Conservation (phyloP, 805 yeast genomes). For the Candida ascalaphidarum region DNA sequence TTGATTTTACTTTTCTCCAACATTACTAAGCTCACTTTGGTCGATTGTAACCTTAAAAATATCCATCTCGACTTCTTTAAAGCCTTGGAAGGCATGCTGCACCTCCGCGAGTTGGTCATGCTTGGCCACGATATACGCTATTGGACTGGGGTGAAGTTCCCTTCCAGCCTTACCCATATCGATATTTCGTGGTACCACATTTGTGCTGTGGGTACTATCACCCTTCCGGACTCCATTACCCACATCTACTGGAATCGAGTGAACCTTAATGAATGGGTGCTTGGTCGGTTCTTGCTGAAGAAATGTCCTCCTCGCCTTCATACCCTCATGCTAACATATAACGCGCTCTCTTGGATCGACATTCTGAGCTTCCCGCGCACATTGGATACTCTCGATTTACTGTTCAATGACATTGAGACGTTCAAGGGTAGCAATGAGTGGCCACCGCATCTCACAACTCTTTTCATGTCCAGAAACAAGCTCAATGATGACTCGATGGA, state of each 20-base stretch:
- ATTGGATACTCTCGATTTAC: slow-evolving; percentile 20
- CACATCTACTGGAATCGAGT: slow-evolving; percentile 25
- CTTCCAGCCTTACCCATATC: slow-evolving; percentile 14
- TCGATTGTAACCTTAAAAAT: slow-evolving; percentile 13
- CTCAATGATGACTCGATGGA: slow-evolving; percentile 10
- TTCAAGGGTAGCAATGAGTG: slow-evolving; percentile 8
- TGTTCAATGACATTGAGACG: slow-evolving; percentile 11
- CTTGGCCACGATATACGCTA: slow-evolving; percentile 22
- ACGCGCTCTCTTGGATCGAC: slow-evolving; percentile 12
- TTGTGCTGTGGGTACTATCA: slow-evolving; percentile 14
- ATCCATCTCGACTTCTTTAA: background rate
- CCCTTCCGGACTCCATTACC: slow-evolving; percentile 11
- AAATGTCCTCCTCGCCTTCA: slow-evolving; percentile 14
- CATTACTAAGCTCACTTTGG: slow-evolving; percentile 20
- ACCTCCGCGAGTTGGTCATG: slow-evolving; percentile 18
- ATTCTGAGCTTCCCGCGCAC: slow-evolving; percentile 18
- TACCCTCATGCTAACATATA: slow-evolving; percentile 25
- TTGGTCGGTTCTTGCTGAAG: slow-evolving; percentile 1
- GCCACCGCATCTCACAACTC: slow-evolving; percentile 17
- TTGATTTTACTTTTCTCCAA: slow-evolving; percentile 15
- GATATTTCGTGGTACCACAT: slow-evolving; percentile 28
- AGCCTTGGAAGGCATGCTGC: background rate
- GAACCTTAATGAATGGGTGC: slow-evolving; percentile 10
- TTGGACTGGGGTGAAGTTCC: slow-evolving; percentile 21
- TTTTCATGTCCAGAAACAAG: slow-evolving; percentile 13